Percentiles rank a stretch among this genome's conserved stretches.
These are phyloP conservation scores for Prunus kanzakura DNA, from an alignment of 306 rosid species.

Conservation along the genomic window DNA sequence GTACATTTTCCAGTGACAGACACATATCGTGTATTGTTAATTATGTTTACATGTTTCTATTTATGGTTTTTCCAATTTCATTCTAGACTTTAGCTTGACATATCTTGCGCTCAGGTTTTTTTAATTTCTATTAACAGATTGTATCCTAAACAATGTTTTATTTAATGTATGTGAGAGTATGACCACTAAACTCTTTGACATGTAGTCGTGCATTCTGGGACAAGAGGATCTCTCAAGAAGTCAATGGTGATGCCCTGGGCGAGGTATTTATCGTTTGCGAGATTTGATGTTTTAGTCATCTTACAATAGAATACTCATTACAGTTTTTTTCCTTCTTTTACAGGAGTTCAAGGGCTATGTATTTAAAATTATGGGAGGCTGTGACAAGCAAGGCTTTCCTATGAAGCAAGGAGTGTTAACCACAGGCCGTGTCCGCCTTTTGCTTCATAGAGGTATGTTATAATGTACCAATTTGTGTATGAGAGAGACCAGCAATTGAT, in stretches of 20 bases:
- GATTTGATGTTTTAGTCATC: not conserved
- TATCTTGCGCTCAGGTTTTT: not conserved
- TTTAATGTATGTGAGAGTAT: not conserved
- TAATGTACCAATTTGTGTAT: not conserved
- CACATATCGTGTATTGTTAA: not conserved
- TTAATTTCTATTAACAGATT: not conserved
- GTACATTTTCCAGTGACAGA: not conserved
- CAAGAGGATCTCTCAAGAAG: slow-evolving; percentile 39
- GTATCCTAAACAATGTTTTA: not conserved
- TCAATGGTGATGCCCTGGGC: slow-evolving; percentile 40
- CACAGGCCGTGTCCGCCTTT: slow-evolving; percentile 42
- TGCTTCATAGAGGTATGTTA: slow-evolving; percentile 41
- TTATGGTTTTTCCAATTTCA: not conserved
- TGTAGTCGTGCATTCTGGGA: slow-evolving; percentile 25
- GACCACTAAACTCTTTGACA: not conserved
- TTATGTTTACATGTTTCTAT: not conserved
- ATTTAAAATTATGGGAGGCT: slow-evolving; percentile 50
- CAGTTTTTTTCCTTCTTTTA: not conserved
- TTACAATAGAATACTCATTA: not conserved
- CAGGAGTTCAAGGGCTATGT: slow-evolving; percentile 47
- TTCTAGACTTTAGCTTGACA: not conserved
- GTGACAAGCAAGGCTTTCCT: slow-evolving; percentile 55
- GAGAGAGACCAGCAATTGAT: not conserved
- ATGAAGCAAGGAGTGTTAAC: slow-evolving; percentile 57
- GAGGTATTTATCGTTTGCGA: slow-evolving; percentile 7